phyloP scores from a whole-genome alignment of 208 protist genomes.

The Crithidia mellificae region DNA sequence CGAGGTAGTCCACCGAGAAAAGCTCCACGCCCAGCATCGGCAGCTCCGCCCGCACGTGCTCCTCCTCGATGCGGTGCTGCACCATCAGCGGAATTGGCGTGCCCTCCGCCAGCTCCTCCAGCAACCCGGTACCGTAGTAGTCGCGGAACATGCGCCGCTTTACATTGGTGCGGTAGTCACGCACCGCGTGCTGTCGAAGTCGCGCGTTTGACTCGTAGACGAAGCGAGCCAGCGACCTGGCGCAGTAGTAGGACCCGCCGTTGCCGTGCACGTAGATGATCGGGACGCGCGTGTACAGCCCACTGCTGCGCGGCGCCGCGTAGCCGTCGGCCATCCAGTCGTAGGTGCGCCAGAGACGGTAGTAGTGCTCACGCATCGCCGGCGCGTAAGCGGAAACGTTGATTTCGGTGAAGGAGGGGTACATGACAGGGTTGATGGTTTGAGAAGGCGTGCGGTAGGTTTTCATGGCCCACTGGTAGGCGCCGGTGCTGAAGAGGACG shows the following conservation, averaged over 20 bases:
- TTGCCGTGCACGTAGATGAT: slow-evolving; percentile 83
- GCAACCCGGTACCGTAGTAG: slow-evolving; percentile 10
- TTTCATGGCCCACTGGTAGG: slow-evolving; percentile 53
- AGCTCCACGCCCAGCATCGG: slow-evolving; percentile 63
- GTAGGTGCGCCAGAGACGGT: slow-evolving; percentile 60
- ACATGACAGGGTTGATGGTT: slow-evolving; percentile 55
- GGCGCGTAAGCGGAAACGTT: slow-evolving; percentile 33
- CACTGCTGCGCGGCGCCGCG: slow-evolving; percentile 27
- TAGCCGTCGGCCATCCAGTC: slow-evolving; percentile 67
- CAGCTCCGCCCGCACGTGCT: slow-evolving; percentile 37
- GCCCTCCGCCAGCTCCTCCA: slow-evolving; percentile 30
- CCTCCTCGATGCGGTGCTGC: slow-evolving; percentile 47
- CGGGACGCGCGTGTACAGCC: slow-evolving; percentile 50
- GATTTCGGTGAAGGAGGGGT: slow-evolving; percentile 48
- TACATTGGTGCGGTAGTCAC: slow-evolving; percentile 46
- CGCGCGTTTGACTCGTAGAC: slow-evolving; percentile 62
- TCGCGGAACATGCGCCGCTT: slow-evolving; percentile 33
- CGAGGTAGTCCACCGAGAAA: slow-evolving; percentile 70
- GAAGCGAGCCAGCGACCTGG: slow-evolving; percentile 70
- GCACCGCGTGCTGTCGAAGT: slow-evolving; percentile 32
- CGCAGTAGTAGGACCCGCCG: slow-evolving; percentile 75
- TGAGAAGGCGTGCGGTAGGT: slow-evolving; percentile 50
- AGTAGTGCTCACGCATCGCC: slow-evolving; percentile 47
- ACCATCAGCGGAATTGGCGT: slow-evolving; percentile 36
- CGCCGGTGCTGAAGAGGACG: slow-evolving; percentile 34